These are phyloP conservation scores for Chaetomium cochliodes DNA, from an alignment of 495 filamentous ascomycete species.

Conservation along the genomic window DNA sequence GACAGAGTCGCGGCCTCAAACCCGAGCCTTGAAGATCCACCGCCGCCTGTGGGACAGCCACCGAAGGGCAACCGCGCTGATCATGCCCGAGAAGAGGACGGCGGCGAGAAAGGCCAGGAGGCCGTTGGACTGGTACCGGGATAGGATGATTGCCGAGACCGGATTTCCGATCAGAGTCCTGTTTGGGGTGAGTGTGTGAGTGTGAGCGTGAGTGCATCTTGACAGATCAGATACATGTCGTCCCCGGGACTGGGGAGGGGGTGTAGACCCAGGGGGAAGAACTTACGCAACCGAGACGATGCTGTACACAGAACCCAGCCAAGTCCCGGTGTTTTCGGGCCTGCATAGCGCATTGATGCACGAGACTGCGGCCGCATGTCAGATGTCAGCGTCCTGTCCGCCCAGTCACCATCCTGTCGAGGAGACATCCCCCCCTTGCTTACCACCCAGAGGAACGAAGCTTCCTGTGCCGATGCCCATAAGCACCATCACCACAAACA, in stretches of 20 bases:
- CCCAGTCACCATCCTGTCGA: background rate
- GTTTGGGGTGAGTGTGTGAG: no score
- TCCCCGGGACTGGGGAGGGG: background rate
- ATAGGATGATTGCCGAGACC: conserved; percentile 27
- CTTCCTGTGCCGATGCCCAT: conserved; percentile 37
- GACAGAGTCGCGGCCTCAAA: conserved; percentile 13
- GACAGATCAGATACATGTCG: background rate
- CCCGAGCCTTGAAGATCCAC: conserved; percentile 23
- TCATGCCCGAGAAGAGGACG: conserved; percentile 28
- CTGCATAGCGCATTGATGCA: conserved; percentile 33
- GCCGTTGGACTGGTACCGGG: conserved; percentile 18
- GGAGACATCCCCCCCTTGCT: background rate
- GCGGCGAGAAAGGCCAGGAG: conserved; percentile 32
- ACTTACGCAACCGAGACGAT: conserved; percentile 34
- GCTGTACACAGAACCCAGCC: conserved; percentile 33
- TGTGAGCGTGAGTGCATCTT: background rate
- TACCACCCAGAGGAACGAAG: conserved; percentile 35
- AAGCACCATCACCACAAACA: conserved; percentile 29
- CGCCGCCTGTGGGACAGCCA: conserved; percentile 27
- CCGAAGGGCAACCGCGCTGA: conserved; percentile 24
- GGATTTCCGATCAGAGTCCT: conserved; percentile 34
- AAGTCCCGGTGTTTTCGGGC: conserved; percentile 28
- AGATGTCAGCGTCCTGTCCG: background rate
- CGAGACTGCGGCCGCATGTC: conserved; percentile 22
- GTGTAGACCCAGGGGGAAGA: background rate